These are phyloP conservation scores for Lepiota brunneoincarnata DNA, from an alignment of 768 basidiomycete species.

Conservation along the genomic window DNA sequence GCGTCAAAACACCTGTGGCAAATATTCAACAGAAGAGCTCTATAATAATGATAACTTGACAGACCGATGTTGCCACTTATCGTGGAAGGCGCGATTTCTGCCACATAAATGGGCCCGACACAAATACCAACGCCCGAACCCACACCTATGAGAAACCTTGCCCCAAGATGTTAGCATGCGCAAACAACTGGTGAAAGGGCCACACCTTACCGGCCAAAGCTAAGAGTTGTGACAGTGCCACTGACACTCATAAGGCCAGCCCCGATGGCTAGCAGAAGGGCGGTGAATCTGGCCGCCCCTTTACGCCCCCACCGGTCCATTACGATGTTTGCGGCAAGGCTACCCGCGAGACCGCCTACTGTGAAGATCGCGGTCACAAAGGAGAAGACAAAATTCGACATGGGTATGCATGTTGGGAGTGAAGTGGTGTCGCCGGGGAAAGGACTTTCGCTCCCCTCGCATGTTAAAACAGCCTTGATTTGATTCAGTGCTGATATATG, in stretches of 20 bases:
- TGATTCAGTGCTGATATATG: constrained; percentile 92
- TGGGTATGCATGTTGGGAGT: constrained; percentile 74
- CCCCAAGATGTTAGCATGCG: constrained; percentile 3
- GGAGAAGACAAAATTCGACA: constrained; percentile 77
- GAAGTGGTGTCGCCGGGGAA: constrained; percentile 26
- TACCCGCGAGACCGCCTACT: constrained; percentile 81
- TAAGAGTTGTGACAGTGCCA: constrained; percentile 49
- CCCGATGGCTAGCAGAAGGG: constrained; percentile 54
- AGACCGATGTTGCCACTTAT: constrained; percentile 75
- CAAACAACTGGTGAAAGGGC: not conserved
- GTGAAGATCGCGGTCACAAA: constrained; percentile 85
- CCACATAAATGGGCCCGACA: constrained; percentile 81
- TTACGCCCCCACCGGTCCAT: constrained; percentile 75
- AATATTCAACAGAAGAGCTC: not conserved
- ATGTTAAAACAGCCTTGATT: constrained; percentile 76
- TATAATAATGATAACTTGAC: constrained; percentile 15
- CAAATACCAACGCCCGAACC: constrained; percentile 73
- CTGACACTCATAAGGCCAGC: constrained; percentile 66
- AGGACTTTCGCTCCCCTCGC: constrained; percentile 36
- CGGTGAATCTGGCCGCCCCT: constrained; percentile 59
- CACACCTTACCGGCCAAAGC: constrained; percentile 59
- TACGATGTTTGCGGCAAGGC: constrained; percentile 59
- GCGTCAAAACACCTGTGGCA: constrained; percentile 68
- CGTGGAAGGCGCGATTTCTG: constrained; percentile 76
- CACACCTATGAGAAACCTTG: constrained; percentile 64